phyloP scores from a whole-genome alignment of 352 stramenopile genomes.

The Globisporangium nodosum region DNA sequence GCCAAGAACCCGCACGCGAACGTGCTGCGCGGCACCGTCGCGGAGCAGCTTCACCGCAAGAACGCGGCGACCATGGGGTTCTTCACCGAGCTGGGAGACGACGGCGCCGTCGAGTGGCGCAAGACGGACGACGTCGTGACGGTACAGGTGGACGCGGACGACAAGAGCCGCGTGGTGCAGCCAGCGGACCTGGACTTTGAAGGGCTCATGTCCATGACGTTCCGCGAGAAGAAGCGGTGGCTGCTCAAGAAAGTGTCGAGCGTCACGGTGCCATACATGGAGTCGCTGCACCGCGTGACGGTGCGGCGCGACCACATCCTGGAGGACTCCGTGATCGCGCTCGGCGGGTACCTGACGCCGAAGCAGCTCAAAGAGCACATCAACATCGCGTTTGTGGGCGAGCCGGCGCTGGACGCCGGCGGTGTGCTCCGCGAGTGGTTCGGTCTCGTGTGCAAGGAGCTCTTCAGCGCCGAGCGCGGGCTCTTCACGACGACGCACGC shows the following conservation, averaged over 20 bases:
- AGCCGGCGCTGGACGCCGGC: constrained; percentile 70
- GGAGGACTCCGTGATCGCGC: constrained; percentile 54
- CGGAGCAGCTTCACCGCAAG: constrained; percentile 69
- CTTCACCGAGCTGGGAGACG: constrained; percentile 49
- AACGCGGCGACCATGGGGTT: constrained; percentile 68
- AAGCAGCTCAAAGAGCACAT: constrained; percentile 51
- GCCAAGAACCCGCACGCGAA: constrained; percentile 41
- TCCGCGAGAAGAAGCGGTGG: constrained; percentile 71
- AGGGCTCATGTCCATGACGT: constrained; percentile 61
- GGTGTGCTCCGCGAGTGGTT: constrained; percentile 84
- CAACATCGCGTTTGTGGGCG: constrained; percentile 68
- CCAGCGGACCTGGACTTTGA: constrained; percentile 44
- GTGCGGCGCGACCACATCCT: constrained; percentile 52
- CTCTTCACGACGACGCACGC: constrained; percentile 72
- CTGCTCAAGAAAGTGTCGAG: constrained; percentile 63
- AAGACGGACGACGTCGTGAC: constrained; percentile 42
- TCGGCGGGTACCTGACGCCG: constrained; percentile 26
- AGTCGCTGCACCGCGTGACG: constrained; percentile 54
- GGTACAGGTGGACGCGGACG: constrained; percentile 34
- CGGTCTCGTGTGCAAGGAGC: constrained; percentile 56
- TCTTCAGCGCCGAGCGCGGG: constrained; percentile 65
- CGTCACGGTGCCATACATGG: constrained; percentile 51
- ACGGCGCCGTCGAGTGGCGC: constrained; percentile 35
- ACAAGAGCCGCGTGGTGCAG: constrained; percentile 17
- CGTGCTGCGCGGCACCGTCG: constrained; percentile 36